A percentile compares a stretch with the other conserved stretches of the same genome.
Evolutionary conservation across 2,329 filamentous ascomycete species (phyloP).

Genomic region (Cladosporium austrohemisphaericum): DNA sequence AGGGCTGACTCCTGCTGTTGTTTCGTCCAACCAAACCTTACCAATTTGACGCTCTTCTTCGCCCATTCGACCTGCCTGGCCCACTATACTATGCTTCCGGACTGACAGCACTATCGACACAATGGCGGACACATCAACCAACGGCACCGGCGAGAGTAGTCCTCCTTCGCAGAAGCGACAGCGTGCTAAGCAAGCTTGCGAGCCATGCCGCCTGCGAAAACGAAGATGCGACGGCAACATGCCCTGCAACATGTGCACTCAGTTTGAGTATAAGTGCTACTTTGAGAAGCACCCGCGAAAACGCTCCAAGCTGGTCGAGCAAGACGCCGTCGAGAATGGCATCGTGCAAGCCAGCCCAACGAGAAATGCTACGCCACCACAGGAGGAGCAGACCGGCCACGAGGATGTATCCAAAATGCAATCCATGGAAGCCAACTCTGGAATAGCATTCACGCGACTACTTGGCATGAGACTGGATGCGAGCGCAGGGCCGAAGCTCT

Average conservation of each 20-base stretch:
- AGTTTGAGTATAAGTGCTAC: conserved; percentile 53
- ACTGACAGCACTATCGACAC: neutral
- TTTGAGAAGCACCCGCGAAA: conserved; percentile 41
- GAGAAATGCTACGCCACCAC: conserved; percentile 16
- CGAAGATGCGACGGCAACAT: conserved; percentile 53
- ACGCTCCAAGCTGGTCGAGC: conserved; percentile 32
- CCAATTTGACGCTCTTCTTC: neutral
- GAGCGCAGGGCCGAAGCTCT: conserved; percentile 50
- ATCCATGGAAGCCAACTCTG: conserved; percentile 56
- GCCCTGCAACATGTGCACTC: conserved; percentile 52
- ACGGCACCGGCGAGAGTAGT: conserved; percentile 9
- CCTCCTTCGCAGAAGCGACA: conserved; percentile 29
- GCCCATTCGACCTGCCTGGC: neutral
- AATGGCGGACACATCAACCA: conserved; percentile 10
- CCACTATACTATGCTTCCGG: conserved; percentile 4
- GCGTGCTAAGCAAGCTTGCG: conserved; percentile 35
- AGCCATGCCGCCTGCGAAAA: conserved; percentile 54
- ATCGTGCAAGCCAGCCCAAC: conserved; percentile 15
- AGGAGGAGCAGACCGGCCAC: conserved; percentile 20
- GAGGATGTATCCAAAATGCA: conserved; percentile 34
- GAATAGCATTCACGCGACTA: conserved; percentile 53
- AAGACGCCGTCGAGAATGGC: conserved; percentile 21
- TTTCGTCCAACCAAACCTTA: conserved; percentile 5
- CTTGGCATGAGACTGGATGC: conserved; percentile 53
- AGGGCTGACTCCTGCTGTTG: conserved; percentile 9